Evolutionary conservation across 2,329 filamentous ascomycete genomes (phyloP), one percentile per base, ranked within the genome.

Genomic region (Cladosporium sp.): DNA sequence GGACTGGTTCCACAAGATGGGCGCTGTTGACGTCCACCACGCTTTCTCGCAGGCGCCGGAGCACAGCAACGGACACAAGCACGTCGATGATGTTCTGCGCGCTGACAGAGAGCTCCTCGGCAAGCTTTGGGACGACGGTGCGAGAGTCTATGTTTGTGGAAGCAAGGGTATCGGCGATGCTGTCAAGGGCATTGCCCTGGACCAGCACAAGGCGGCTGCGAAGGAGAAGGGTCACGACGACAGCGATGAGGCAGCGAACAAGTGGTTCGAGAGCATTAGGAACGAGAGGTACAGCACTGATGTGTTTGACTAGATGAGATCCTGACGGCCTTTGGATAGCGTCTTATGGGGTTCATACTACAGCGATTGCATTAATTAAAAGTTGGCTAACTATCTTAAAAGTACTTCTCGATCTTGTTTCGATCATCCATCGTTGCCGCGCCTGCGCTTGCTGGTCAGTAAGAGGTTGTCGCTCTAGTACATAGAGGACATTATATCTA

Each of bases 91-190:
- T 50, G 73, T 80, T 14, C 69, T 87, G 65, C 80, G 80, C 66
- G 77, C 77, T 26, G 83, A 87, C 31, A 74, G 80, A 0, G 74
- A 78, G 23, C 78, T 83, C 10, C 71, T 84, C 3, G 71, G 79
- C 7, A 73, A 78, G 29, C 69, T 86, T 35, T 86, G 84, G 69
- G 77, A 80, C 0, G 68, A 75, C 5, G 84, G 82, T 0, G 84
- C 88, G 0, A 85, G 84, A 71, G 77, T 90, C 0, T 91, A 86
- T 70, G 84, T 91, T 1, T 92, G 89, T 73, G 89, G 89, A 4
- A 86, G 85, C 56, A 66, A 74, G 18, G 76, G 73, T 21, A 78
- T 85, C 0, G 83, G 82, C 0, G 78, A 81, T 53, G 80, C 78
- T 5, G 80, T 83, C 0, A 77, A 79, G 68, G 73, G 77, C n/a